Evolutionary conservation across 2,329 filamentous ascomycete species (phyloP), one percentile per base, ranked within the genome.

Genomic region (Dactylonectria estremocensis): DNA sequence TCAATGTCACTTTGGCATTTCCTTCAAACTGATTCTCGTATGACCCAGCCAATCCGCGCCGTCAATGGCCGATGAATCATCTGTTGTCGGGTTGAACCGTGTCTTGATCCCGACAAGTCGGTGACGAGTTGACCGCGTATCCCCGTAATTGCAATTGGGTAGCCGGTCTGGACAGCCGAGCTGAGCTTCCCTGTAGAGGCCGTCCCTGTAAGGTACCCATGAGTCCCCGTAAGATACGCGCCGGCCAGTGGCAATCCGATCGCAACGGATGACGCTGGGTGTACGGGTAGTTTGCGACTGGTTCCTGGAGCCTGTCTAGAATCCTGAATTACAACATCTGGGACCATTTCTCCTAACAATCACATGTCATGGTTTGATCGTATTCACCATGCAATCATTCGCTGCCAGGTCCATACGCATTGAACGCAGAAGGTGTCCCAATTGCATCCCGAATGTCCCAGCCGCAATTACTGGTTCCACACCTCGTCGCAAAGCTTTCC

Each of bases 51-150:
- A 22, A 37, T 35, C 11, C n/a, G 50, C 50, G 50, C 50, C 50
- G 50, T 53, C 31, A 14, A 18, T 18, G 50, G 28, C 50, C 50
- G 50, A 37, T 33, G 20, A 33, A 53, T 53, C n/a, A 28, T n/a
- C 28, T 28, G 50, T 53, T 53, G 6, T 53, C 50, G 50, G 50
- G 50, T 53, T 18, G 50, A 37, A 37, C 50, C 50, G 50, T 35
- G 31, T 20, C 50, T 35, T 6, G n/a, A 11, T 20, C 11, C 31
- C 50, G 49, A 18, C 40, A 43, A 43, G 40, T 43, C 31, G 31
- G 33, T 35, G 50, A 35, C 50, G 28, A 37, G 50, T 18, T 11
- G 28, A 35, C 24, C 28, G n/a, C 45, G 45, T 20, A 16, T 10
- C 28, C 33, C 33, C 31, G 50, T 35, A 53, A 53, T 35, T 33